Percentiles rank a stretch among this genome's conserved stretches.
Evolutionary conservation across 2,329 filamentous ascomycete species (phyloP).

Genomic region (Daldinia eschscholtzii): DNA sequence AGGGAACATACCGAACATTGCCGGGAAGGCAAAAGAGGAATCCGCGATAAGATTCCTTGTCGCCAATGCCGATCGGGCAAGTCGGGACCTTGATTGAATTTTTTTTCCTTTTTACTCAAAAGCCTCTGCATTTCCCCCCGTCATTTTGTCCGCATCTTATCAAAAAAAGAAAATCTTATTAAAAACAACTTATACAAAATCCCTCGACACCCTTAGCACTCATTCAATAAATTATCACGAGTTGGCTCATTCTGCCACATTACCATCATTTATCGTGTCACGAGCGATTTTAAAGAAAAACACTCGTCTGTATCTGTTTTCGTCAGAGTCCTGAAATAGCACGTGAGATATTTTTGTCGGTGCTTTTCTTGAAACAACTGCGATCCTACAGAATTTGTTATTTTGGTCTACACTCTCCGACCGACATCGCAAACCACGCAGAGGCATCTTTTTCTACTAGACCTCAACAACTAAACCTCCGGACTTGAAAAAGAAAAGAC

Average conservation of each 20-base stretch:
- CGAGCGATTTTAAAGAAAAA: slow-evolving; percentile 2
- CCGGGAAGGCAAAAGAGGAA: slow-evolving; percentile 41
- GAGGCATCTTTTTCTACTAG: slow-evolving; percentile 23
- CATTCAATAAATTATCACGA: slow-evolving; percentile 7
- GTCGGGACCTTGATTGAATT: slow-evolving; percentile 35
- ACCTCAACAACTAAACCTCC: slow-evolving; percentile 14
- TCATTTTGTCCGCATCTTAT: slow-evolving; percentile 32
- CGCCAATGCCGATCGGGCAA: slow-evolving; percentile 35
- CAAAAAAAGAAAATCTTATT: not conserved
- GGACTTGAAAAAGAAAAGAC: slow-evolving; percentile 17
- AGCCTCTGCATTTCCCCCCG: slow-evolving; percentile 6
- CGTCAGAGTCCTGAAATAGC: not conserved
- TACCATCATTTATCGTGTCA: slow-evolving; percentile 16
- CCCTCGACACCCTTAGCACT: slow-evolving; percentile 22
- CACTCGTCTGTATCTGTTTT: not conserved
- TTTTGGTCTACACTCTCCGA: slow-evolving; percentile 45
- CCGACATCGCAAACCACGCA: slow-evolving; percentile 30
- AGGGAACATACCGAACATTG: slow-evolving; percentile 29
- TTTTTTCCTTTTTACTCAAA: slow-evolving; percentile 31
- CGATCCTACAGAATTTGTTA: slow-evolving; percentile 18
- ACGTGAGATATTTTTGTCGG: slow-evolving; percentile 29
- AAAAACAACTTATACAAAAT: slow-evolving; percentile 20
- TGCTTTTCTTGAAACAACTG: slow-evolving; percentile 18
- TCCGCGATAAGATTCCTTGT: slow-evolving; percentile 34
- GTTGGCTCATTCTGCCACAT: slow-evolving; percentile 6